These are phyloP conservation scores for Paramarasmius palmivorus DNA, from an alignment of 1,284 basidiomycete species.

Conservation along the genomic window DNA sequence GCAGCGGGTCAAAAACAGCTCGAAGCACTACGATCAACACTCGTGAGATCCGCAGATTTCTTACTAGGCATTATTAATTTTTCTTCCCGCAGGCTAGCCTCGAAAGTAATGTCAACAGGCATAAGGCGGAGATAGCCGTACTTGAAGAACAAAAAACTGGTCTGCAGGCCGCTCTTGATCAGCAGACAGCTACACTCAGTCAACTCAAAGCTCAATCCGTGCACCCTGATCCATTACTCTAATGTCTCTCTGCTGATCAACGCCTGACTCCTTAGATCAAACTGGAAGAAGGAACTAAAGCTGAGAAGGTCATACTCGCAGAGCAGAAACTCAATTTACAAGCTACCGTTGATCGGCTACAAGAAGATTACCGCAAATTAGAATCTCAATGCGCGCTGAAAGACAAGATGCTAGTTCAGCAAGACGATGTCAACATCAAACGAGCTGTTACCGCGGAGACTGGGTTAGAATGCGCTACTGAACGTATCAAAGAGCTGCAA, in stretches of 20 bases:
- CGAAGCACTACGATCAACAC: background rate
- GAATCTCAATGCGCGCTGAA: constrained; percentile 22
- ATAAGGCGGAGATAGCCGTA: background rate
- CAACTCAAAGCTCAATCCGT: background rate
- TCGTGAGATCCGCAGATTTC: background rate
- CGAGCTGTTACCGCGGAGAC: constrained; percentile 25
- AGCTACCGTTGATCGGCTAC: background rate
- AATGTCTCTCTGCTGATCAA: too few relatives aligned
- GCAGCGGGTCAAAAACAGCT: background rate
- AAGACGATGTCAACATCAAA: constrained; percentile 23
- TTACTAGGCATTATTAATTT: background rate
- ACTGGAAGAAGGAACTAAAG: too few relatives aligned
- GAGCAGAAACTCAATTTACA: background rate
- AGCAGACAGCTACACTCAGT: background rate
- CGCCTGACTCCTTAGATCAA: too few relatives aligned
- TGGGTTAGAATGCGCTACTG: constrained; percentile 16
- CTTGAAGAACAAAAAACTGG: constrained; percentile 5
- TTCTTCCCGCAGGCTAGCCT: background rate
- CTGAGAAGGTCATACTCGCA: background rate
- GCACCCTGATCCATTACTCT: too few relatives aligned
- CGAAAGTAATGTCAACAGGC: background rate
- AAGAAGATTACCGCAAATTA: constrained; percentile 19
- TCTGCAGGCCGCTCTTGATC: background rate
- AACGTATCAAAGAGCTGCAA: constrained; percentile 15
- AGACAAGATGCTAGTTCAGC: constrained; percentile 20